Evolutionary conservation across 2,329 filamentous ascomycete genomes (phyloP), one percentile per base, ranked within the genome.

Genomic region (Pseudopithomyces chartarum): DNA sequence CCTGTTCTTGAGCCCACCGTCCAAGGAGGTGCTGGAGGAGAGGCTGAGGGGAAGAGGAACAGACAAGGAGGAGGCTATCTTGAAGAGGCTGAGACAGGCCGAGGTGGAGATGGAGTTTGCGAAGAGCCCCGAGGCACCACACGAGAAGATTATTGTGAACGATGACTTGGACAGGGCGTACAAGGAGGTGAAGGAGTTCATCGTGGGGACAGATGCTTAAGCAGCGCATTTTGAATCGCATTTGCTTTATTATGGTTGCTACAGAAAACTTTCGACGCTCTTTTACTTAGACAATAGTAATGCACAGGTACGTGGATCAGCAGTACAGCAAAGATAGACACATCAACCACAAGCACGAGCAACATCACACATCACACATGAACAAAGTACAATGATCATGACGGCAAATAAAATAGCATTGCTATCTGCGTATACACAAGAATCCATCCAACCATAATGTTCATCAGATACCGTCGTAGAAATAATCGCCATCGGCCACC

Each of bases 1-100:
- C 79, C 79, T 96, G 63, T 97, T 97, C 77, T 84, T 97, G 59
- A 86, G 90, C 34, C 93, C 93, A 12, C 94, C 93, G 0, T 89
- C 85, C 3, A 78, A 90, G 63, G 86, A 90, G 67, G 83, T 87
- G 48, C 82, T 97, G 36, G 92, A 96, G 80, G 74, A 84, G 40
- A 76, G 81, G 32, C 63, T 86, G 49, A 75, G 79, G 34, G 73
- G 74, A 2, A 67, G 76, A 40, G 78, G 73, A 3, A 76, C 79
- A 13, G 73, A 82, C 55, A 70, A 73, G n/a, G 79, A 83, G 38
- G 81, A 82, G 8, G 78, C 77, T 17, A 76, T 86, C 10, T 67
- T 80, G 56, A 76, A 77, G 62, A 69, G 78, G 33, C 66, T 85
- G 10, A 75, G 81, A 51, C 78, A 84, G 60, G 76, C 81, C 2